phyloP scores from a whole-genome alignment of 169 alveolate species.

The Plasmodium fragile region DNA sequence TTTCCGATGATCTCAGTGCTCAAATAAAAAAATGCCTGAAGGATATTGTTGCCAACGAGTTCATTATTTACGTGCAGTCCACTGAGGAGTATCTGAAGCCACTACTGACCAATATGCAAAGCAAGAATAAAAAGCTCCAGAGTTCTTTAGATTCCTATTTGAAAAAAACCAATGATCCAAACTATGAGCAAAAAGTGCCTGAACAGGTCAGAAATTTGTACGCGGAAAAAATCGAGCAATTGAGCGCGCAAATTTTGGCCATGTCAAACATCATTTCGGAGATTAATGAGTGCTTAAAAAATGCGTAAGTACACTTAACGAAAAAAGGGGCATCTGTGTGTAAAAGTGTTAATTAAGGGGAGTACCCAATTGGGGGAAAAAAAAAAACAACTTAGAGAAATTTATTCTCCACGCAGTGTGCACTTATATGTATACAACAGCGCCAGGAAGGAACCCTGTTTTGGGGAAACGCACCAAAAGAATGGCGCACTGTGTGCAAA shows the following conservation, averaged over 20 bases:
- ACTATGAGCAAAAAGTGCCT: conserved; percentile 90
- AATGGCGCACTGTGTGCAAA: background rate
- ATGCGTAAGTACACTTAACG: background rate
- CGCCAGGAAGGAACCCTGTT: background rate
- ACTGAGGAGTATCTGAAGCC: conserved; percentile 79
- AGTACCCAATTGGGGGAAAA: background rate
- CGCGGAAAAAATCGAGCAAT: conserved; percentile 84
- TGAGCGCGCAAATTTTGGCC: conserved; percentile 62
- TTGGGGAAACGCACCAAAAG: background rate
- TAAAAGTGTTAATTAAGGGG: background rate
- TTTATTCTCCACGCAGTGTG: background rate
- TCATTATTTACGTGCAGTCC: conserved; percentile 80
- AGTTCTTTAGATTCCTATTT: conserved; percentile 81
- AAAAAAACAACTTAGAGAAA: background rate
- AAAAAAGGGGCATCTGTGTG: background rate
- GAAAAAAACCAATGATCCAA: conserved; percentile 85
- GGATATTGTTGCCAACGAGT: conserved; percentile 76
- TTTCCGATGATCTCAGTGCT: conserved; percentile 25
- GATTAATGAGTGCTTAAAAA: conserved; percentile 67
- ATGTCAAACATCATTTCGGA: conserved; percentile 54
- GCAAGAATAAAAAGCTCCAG: conserved; percentile 80
- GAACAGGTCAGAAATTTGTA: conserved; percentile 85
- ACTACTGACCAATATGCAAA: conserved; percentile 75
- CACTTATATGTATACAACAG: background rate
- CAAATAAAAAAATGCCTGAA: conserved; percentile 51